Percentiles rank a stretch among this genome's conserved stretches.
phyloP scores from a whole-genome alignment of 2,329 filamentous ascomycete species.

The Chaetomium olivaceum region DNA sequence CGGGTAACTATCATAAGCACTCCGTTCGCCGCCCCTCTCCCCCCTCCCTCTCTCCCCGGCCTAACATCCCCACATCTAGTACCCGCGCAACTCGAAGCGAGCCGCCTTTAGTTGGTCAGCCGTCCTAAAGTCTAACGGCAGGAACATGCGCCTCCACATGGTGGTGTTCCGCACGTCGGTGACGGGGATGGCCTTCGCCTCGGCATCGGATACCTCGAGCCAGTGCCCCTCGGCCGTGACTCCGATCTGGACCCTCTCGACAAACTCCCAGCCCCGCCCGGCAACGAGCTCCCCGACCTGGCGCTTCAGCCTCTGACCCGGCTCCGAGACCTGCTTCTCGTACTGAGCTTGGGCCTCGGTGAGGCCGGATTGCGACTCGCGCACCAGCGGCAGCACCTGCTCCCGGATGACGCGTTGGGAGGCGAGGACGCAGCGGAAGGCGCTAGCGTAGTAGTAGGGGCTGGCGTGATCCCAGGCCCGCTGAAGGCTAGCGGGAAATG shows the following conservation, averaged over 20 bases:
- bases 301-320: background rate
- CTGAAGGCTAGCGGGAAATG: background rate
- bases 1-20: background rate
- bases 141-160: background rate
- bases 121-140: background rate
- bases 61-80: background rate
- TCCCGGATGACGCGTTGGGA: background rate
- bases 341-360: background rate
- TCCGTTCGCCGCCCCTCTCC: background rate
- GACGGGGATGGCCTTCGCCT: background rate
- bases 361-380: background rate
- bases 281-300: background rate
- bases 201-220: background rate
- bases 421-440: background rate
- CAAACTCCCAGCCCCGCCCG: background rate
- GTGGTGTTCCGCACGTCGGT: background rate
- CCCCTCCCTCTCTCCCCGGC: no score
- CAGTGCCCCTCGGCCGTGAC: background rate
- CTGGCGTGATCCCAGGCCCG: background rate
- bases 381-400: background rate
- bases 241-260: background rate
- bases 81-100: background rate
- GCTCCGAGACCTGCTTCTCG: background rate
- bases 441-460: background rate
- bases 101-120: background rate